Conservation (phyloP, 805 yeast species). For the Kazachstania martiniae region DNA sequence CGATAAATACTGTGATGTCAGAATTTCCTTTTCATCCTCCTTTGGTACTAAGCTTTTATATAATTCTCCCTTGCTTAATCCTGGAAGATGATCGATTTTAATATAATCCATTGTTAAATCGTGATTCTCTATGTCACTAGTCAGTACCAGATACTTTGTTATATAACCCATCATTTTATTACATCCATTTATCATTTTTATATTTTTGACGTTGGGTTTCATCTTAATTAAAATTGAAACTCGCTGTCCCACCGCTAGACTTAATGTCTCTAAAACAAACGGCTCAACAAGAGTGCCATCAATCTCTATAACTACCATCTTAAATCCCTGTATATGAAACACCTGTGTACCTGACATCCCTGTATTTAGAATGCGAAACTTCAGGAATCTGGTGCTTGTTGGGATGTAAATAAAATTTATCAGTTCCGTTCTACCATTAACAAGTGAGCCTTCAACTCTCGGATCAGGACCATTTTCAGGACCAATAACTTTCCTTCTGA, state of each 20-base stretch:
- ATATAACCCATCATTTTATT: constrained; percentile 42
- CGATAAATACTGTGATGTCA: too few species aligned
- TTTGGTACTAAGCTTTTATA: too few species aligned
- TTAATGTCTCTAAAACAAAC: constrained; percentile 35
- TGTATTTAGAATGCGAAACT: constrained; percentile 39
- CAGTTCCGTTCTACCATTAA: constrained; percentile 14
- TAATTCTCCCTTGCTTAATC: too few species aligned
- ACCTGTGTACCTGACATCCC: constrained; percentile 51
- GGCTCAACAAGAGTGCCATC: constrained; percentile 50
- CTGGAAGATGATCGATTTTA: too few species aligned
- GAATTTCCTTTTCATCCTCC: too few species aligned
- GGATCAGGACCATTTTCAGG: constrained; percentile 21
- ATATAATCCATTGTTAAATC: too few species aligned
- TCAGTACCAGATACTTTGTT: constrained; percentile 23
- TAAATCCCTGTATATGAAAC: constrained; percentile 43
- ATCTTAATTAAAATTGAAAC: constrained; percentile 52
- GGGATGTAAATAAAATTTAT: constrained; percentile 24
- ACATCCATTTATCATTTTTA: constrained; percentile 37
- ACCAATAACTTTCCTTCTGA: constrained; percentile 17
- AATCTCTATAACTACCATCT: constrained; percentile 43
- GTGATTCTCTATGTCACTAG: constrained; percentile 1
- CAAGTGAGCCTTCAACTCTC: constrained; percentile 14
- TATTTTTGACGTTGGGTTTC: constrained; percentile 24
- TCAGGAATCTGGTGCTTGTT: constrained; percentile 35
- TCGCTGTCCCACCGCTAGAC: constrained; percentile 67